Conservation (phyloP, 306 rosid species). For the Begonia peltatifolia region DNA sequence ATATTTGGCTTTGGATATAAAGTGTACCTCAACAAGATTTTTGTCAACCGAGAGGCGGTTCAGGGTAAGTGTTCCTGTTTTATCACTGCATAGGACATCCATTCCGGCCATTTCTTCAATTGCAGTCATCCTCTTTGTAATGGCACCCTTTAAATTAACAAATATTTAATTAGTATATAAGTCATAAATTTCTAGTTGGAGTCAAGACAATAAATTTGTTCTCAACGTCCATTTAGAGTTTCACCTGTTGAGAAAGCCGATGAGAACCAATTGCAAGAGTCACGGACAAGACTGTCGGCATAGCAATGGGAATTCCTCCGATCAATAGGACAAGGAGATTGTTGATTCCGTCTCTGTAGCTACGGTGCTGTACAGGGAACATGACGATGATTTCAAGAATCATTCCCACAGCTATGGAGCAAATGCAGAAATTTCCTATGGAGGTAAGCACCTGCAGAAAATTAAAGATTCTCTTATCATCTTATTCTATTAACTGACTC, state of each 20-base stretch:
- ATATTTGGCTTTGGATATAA: too few species aligned
- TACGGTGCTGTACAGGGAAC: conserved; percentile 65
- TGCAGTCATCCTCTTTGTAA: conserved; percentile 90
- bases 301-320: conserved; percentile 93
- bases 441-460: conserved; percentile 67
- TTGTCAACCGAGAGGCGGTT: conserved; percentile 70
- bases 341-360: conserved; percentile 78
- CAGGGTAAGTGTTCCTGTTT: conserved; percentile 82
- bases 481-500: not conserved
- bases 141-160: conserved; percentile 47
- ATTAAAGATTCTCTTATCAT: conserved; percentile 1
- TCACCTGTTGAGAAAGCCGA: conserved; percentile 81
- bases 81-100: conserved; percentile 90
- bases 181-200: not conserved
- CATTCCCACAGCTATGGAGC: conserved; percentile 85
- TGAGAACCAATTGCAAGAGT: conserved; percentile 90
- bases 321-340: conserved; percentile 89
- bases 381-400: conserved; percentile 73
- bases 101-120: conserved; percentile 95
- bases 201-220: not conserved
- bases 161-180: conserved; percentile 2
- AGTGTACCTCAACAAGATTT: conserved; percentile 54
- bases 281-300: conserved; percentile 90
- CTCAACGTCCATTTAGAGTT: conserved; percentile 3
- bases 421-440: conserved; percentile 85